phyloP scores from a whole-genome alignment of 352 stramenopile genomes.

The Pythium oligandrum region DNA sequence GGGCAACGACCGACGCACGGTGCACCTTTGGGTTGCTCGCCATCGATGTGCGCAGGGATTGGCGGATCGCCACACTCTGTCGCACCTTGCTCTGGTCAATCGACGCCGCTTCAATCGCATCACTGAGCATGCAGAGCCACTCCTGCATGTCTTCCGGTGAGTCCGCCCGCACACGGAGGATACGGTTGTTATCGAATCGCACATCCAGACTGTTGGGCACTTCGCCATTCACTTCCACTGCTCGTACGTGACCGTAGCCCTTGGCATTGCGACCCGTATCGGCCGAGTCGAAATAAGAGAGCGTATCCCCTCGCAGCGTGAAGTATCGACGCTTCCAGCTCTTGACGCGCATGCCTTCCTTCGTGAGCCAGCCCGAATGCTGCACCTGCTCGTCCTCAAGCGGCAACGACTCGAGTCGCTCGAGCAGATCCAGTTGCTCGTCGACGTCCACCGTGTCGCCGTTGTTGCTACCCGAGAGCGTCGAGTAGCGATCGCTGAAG shows the following conservation, averaged over 20 bases:
- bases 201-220: conserved; percentile 65
- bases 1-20: conserved; percentile 18
- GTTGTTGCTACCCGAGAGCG: conserved; percentile 28
- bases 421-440: conserved; percentile 46
- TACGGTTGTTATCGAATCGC: conserved; percentile 66
- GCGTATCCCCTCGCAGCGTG: conserved; percentile 61
- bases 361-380: conserved; percentile 77
- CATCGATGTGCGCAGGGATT: conserved; percentile 41
- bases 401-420: conserved; percentile 49
- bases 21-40: conserved; percentile 12
- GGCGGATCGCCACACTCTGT: conserved; percentile 37
- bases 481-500: conserved; percentile 35
- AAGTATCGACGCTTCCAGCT: conserved; percentile 83
- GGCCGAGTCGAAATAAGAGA: conserved; percentile 82
- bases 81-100: conserved; percentile 54
- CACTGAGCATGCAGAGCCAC: conserved; percentile 69
- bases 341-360: conserved; percentile 74
- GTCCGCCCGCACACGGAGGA: conserved; percentile 66
- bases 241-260: conserved; percentile 69
- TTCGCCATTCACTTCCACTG: conserved; percentile 68
- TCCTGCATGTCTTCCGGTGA: conserved; percentile 61
- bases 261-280: conserved; percentile 71
- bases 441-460: conserved; percentile 37
- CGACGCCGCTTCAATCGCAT: conserved; percentile 59
- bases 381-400: conserved; percentile 51